These are phyloP conservation scores for Penicillium corylophilum DNA, from an alignment of 2,329 filamentous ascomycete species.

Conservation along the genomic window DNA sequence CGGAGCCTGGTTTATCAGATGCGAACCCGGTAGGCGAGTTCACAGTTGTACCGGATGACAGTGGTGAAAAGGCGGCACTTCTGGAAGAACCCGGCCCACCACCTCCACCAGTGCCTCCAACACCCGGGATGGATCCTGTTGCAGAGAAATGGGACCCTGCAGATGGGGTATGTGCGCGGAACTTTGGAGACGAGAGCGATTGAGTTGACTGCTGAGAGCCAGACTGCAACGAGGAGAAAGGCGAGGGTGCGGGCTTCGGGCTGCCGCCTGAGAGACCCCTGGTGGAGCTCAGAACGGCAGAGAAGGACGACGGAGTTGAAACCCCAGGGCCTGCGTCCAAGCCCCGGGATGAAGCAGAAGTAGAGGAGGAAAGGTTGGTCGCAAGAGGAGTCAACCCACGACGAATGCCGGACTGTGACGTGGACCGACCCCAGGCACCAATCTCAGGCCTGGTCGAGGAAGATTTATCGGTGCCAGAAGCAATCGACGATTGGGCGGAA, in stretches of 20 bases:
- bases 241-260: constrained; percentile 54
- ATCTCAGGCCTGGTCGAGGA: constrained; percentile 50
- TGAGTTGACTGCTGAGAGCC: constrained; percentile 56
- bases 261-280: constrained; percentile 53
- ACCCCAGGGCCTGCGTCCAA: constrained; percentile 45
- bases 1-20: constrained; percentile 46
- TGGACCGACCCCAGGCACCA: constrained; percentile 58
- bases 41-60: constrained; percentile 56
- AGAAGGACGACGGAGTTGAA: constrained; percentile 52
- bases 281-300: constrained; percentile 52
- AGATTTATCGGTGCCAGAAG: constrained; percentile 51
- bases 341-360: constrained; percentile 45
- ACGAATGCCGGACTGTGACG: constrained; percentile 55
- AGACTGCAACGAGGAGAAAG: constrained; percentile 55
- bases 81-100: constrained; percentile 58
- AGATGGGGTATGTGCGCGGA: constrained; percentile 56
- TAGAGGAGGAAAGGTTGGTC: constrained; percentile 48
- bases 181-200: constrained; percentile 57
- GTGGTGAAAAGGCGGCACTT: constrained; percentile 60
- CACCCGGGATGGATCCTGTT: constrained; percentile 53
- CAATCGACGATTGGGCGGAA: constrained; percentile 53
- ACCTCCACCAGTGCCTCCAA: constrained; percentile 50
- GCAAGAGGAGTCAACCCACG: constrained; percentile 60
- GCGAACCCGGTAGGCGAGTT: constrained; percentile 55
- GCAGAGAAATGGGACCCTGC: constrained; percentile 57